These are phyloP conservation scores for Auricularia heimuer DNA, from an alignment of 768 basidiomycete genomes.

Conservation along the genomic window DNA sequence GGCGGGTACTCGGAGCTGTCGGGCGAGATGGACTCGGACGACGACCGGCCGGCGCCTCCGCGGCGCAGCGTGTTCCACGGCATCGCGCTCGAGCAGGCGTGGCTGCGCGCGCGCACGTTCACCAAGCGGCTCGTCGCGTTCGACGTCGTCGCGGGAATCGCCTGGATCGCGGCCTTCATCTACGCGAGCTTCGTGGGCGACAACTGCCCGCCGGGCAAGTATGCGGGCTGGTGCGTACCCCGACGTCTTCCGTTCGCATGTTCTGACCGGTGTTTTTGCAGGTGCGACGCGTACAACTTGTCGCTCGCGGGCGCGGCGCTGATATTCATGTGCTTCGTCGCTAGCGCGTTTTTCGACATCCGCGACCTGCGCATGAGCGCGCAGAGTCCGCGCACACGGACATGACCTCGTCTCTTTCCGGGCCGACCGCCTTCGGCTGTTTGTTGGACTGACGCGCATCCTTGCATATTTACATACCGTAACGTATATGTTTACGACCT, in stretches of 20 bases:
- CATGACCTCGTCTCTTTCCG: conserved; percentile 6
- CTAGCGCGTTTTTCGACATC: conserved; percentile 54
- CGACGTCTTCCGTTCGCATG: background rate
- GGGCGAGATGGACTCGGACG: no score
- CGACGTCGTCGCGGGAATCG: no score
- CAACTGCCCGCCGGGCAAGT: conserved; percentile 52
- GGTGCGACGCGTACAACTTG: conserved; percentile 6
- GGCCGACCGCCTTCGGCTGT: background rate
- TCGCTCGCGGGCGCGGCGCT: conserved; percentile 53
- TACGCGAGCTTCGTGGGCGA: conserved; percentile 46
- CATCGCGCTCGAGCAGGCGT: no score
- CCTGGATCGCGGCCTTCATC: no score
- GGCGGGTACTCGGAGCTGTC: no score
- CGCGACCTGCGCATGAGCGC: conserved; percentile 56
- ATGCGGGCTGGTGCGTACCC: conserved; percentile 49
- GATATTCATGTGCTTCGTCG: conserved; percentile 42
- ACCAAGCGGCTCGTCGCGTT: no score
- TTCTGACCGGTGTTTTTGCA: background rate
- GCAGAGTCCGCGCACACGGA: conserved; percentile 51
- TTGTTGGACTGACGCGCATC: no score
- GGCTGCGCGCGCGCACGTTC: no score
- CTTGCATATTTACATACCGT: no score
- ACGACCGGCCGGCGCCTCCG: no score
- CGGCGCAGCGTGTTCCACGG: no score
- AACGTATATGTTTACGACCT: no score